Conservation (phyloP, 2,329 filamentous ascomycete species). For the Penicillium sp. region DNA sequence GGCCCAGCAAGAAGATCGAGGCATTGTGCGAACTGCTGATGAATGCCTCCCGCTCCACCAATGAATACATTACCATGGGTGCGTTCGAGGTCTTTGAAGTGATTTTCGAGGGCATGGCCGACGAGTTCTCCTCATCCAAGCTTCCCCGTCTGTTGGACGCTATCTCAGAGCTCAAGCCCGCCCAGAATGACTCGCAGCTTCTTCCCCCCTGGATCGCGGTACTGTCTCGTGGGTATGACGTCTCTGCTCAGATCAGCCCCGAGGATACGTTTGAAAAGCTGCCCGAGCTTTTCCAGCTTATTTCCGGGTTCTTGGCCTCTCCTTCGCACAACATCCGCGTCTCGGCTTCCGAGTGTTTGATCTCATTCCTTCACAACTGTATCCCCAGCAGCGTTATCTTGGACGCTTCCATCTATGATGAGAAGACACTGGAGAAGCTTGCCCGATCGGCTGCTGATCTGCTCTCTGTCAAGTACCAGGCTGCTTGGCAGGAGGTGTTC, state of each 20-base stretch:
- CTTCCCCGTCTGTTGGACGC: constrained; percentile 86
- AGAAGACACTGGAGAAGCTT: constrained; percentile 83
- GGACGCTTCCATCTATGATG: constrained; percentile 88
- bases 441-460: constrained; percentile 70
- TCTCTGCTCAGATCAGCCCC: constrained; percentile 82
- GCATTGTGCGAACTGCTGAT: constrained; percentile 85
- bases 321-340: constrained; percentile 90
- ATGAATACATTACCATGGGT: constrained; percentile 94
- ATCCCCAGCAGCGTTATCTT: constrained; percentile 80
- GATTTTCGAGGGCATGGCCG: constrained; percentile 88
- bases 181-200: constrained; percentile 90
- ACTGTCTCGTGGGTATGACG: constrained; percentile 89
- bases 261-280: constrained; percentile 91
- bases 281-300: constrained; percentile 77
- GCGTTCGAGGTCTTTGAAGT: constrained; percentile 97
- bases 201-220: constrained; percentile 97
- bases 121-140: constrained; percentile 85
- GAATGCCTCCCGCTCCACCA: constrained; percentile 83
- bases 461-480: constrained; percentile 87
- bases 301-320: constrained; percentile 80
- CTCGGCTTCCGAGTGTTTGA: constrained; percentile 90
- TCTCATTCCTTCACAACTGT: constrained; percentile 90
- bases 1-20: constrained; percentile 97
- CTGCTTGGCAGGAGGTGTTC: constrained; percentile 94
- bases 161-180: constrained; percentile 87